A percentile compares a stretch with the other conserved stretches of the same genome.
These are phyloP conservation scores for Suhomyces kilbournensis DNA, from an alignment of 805 yeast species.

Conservation along the genomic window DNA sequence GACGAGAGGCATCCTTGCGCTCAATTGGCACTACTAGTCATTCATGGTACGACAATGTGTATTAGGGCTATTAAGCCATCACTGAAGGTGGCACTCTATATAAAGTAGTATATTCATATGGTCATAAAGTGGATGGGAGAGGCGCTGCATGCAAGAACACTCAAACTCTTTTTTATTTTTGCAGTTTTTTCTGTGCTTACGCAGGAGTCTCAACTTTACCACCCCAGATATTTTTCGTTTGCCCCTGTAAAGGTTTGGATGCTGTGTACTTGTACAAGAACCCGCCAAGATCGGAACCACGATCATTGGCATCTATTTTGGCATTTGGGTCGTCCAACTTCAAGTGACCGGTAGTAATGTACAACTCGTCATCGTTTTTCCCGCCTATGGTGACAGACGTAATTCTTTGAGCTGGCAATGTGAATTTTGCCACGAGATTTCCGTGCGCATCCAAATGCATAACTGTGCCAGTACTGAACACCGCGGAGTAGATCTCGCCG, in stretches of 20 bases:
- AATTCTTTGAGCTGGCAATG: conserved; percentile 58
- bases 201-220: conserved; percentile 13
- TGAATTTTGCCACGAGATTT: conserved; percentile 41
- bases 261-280: conserved; percentile 48
- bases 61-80: neutral
- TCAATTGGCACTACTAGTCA: neutral
- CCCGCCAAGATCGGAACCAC: conserved; percentile 58
- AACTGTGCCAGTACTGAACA: conserved; percentile 60
- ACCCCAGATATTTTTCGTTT: conserved; percentile 29
- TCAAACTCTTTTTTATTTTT: too few relatives aligned
- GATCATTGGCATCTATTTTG: conserved; percentile 19
- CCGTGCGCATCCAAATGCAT: conserved; percentile 53
- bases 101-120: neutral
- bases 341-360: conserved; percentile 64
- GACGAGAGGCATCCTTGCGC: neutral
- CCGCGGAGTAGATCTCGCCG: conserved; percentile 61
- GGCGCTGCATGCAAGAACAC: neutral
- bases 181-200: neutral
- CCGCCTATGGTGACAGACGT: conserved; percentile 68
- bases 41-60: neutral
- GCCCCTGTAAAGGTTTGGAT: conserved; percentile 26
- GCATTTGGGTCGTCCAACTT: conserved; percentile 39
- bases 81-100: neutral
- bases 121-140: neutral
- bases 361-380: conserved; percentile 50